Conservation (phyloP, 2,329 filamentous ascomycete species). For the Curvularia verruculosa region DNA sequence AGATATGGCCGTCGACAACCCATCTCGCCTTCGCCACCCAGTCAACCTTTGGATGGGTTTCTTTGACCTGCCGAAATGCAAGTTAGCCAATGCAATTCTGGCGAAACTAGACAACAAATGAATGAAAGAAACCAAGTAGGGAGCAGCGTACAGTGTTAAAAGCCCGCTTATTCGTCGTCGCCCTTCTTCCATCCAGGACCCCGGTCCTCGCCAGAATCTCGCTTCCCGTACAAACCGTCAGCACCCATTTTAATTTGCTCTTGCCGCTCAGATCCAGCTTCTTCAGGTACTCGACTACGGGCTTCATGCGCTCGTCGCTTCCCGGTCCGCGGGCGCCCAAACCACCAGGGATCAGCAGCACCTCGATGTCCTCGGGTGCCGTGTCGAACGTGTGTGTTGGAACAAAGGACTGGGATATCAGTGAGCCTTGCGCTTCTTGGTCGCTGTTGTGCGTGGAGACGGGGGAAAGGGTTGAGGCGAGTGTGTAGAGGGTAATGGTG, state of each 20-base stretch:
- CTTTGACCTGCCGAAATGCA: constrained; percentile 45
- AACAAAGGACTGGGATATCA: constrained; percentile 49
- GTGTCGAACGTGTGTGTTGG: constrained; percentile 63
- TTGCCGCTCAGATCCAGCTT: constrained; percentile 49
- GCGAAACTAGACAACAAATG: too few species aligned
- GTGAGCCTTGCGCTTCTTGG: constrained; percentile 22
- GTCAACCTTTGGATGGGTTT: constrained; percentile 57
- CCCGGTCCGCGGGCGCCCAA: constrained; percentile 51
- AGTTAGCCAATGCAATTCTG: too few species aligned
- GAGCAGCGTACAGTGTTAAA: constrained; percentile 49
- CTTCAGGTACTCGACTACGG: constrained; percentile 56
- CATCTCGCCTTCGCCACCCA: constrained; percentile 69
- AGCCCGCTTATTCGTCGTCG: constrained; percentile 70
- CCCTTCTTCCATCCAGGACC: constrained; percentile 63
- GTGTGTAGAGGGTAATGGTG: constrained; percentile 40
- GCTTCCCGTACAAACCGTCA: constrained; percentile 72
- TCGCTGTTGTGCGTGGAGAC: constrained; percentile 38
- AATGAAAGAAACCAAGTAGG: not conserved
- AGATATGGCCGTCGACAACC: constrained; percentile 69
- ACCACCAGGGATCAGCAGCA: constrained; percentile 71
- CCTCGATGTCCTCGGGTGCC: constrained; percentile 60
- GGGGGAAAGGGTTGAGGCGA: constrained; percentile 43
- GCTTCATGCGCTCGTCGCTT: constrained; percentile 34
- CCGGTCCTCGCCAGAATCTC: constrained; percentile 65
- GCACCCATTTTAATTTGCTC: constrained; percentile 59